phyloP scores from a whole-genome alignment of 495 filamentous ascomycete genomes.

The Penicillium coffeae region DNA sequence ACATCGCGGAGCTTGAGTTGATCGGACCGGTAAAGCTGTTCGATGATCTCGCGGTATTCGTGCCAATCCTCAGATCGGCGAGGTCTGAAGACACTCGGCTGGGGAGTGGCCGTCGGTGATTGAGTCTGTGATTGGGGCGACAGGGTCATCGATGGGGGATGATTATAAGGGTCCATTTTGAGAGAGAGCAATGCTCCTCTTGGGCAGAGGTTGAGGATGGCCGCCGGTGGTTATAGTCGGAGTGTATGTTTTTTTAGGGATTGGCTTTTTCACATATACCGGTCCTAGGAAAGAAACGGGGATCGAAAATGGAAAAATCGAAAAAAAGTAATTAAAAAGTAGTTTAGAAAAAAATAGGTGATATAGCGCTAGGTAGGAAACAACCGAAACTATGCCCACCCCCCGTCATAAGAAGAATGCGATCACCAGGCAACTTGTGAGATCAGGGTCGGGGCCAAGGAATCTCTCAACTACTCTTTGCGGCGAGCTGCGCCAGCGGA shows the following conservation, averaged over 20 bases:
- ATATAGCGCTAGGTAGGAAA: slow-evolving; percentile 1
- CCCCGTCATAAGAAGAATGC: slow-evolving; percentile 24
- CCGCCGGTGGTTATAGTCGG: not conserved
- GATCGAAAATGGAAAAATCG: not conserved
- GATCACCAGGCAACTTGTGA: slow-evolving; percentile 25
- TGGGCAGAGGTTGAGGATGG: not conserved
- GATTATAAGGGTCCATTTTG: slow-evolving; percentile 18
- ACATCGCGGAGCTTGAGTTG: slow-evolving; percentile 44
- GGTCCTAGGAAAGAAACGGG: not conserved
- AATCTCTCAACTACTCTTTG: slow-evolving; percentile 36
- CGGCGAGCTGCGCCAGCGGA: slow-evolving; percentile 40
- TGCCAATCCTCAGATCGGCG: slow-evolving; percentile 44
- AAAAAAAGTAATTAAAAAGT: slow-evolving; percentile 5
- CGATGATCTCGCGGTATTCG: slow-evolving; percentile 36
- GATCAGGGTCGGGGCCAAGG: slow-evolving; percentile 18
- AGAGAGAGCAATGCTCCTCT: not conserved
- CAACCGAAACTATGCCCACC: too few species aligned
- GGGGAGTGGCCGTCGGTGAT: slow-evolving; percentile 13
- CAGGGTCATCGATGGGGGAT: slow-evolving; percentile 9
- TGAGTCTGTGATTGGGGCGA: slow-evolving; percentile 17
- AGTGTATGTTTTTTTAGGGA: not conserved
- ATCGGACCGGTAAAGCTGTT: slow-evolving; percentile 39
- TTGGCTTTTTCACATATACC: not conserved
- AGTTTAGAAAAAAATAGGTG: slow-evolving; percentile 8
- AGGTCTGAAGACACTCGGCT: slow-evolving; percentile 29